phyloP scores from a whole-genome alignment of 768 basidiomycete genomes.

The Suillus spraguei region DNA sequence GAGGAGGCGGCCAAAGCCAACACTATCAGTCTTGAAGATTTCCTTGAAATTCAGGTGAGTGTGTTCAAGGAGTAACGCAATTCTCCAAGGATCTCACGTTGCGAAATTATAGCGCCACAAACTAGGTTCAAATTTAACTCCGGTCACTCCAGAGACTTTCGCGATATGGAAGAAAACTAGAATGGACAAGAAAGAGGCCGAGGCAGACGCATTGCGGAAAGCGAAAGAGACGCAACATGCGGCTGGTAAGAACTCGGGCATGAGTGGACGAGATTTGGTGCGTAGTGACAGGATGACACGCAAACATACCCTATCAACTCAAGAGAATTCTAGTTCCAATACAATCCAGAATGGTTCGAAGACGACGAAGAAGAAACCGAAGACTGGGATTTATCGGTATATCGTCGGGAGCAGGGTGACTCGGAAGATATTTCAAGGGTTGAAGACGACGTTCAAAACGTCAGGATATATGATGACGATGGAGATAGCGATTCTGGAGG shows the following conservation, averaged over 20 bases:
- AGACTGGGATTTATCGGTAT: constrained; percentile 55
- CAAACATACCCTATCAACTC: constrained; percentile 11
- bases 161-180: constrained; percentile 95
- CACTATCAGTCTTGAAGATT: constrained; percentile 91
- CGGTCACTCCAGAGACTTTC: constrained; percentile 90
- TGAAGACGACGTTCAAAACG: constrained; percentile 13
- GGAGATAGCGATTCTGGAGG: constrained; percentile 13
- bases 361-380: constrained; percentile 64
- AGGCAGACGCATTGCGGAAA: constrained; percentile 77
- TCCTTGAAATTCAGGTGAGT: constrained; percentile 92
- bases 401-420: constrained; percentile 40
- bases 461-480: constrained; percentile 24
- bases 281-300: constrained; percentile 26
- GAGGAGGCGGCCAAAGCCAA: constrained; percentile 92
- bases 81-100: constrained; percentile 9
- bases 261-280: constrained; percentile 96
- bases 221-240: constrained; percentile 79
- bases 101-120: constrained; percentile 76
- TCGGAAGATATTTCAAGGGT: constrained; percentile 40
- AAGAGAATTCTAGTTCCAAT: constrained; percentile 70
- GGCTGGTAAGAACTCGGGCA: constrained; percentile 89
- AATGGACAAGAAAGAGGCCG: constrained; percentile 93
- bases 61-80: background rate
- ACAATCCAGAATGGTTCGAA: constrained; percentile 93
- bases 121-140: constrained; percentile 86